Evolutionary conservation across 331 rosid genomes (phyloP).

Genomic region (Quercus lobata): DNA sequence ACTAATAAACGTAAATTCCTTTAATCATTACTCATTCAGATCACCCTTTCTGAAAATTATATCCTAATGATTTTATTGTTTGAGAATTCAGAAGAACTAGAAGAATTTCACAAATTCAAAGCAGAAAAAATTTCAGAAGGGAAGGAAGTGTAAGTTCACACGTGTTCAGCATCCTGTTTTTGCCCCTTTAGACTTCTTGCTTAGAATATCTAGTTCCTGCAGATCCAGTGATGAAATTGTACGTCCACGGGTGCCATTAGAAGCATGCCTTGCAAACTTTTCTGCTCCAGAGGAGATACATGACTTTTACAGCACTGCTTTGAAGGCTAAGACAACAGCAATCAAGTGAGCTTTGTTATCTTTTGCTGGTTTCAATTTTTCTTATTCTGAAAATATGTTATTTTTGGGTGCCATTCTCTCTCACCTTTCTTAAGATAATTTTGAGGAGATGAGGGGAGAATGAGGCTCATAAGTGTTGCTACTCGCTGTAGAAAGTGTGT

Average conservation of each 20-base stretch:
- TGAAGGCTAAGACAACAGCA: conserved; percentile 86
- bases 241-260: conserved; percentile 95
- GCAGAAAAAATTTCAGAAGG: conserved; percentile 78
- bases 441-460: too few relatives aligned
- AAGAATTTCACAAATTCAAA: conserved; percentile 67
- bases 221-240: conserved; percentile 75
- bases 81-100: conserved; percentile 68
- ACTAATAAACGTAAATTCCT: conserved; percentile 67
- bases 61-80: conserved; percentile 22
- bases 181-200: conserved; percentile 11
- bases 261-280: conserved; percentile 85
- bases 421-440: too few relatives aligned
- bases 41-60: background rate
- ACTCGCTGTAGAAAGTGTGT: background rate
- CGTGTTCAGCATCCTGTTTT: conserved; percentile 9
- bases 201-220: conserved; percentile 33
- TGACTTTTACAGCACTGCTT: conserved; percentile 87
- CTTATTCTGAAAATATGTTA: background rate
- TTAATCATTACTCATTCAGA: background rate
- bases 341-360: conserved; percentile 57
- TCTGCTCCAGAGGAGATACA: conserved; percentile 91
- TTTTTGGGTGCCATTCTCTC: too few relatives aligned
- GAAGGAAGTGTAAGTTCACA: conserved; percentile 76
- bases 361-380: background rate
- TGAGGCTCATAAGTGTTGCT: background rate